Percentiles rank a stretch among this genome's conserved stretches.
Evolutionary conservation across 2,329 filamentous ascomycete genomes (phyloP).

Genomic region (Xylariaceae sp.): DNA sequence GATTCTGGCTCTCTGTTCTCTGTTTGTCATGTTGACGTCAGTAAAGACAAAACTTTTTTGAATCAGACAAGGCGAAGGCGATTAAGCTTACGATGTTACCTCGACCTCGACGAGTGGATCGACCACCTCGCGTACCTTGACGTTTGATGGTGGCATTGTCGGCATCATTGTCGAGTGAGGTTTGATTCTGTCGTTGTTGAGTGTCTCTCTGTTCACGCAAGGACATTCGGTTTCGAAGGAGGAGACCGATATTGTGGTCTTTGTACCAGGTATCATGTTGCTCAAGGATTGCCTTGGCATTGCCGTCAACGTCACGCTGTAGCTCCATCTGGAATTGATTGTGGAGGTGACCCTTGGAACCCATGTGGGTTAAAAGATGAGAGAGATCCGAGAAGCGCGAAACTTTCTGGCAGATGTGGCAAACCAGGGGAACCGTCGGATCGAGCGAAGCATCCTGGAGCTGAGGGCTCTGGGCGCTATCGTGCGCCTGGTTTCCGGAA

Average conservation of each 20-base stretch:
- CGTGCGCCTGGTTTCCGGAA: slow-evolving; percentile 8
- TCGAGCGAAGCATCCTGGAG: neutral
- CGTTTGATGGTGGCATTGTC: slow-evolving; percentile 24
- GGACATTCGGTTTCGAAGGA: slow-evolving; percentile 73
- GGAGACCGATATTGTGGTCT: slow-evolving; percentile 60
- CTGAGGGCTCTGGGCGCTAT: slow-evolving; percentile 2
- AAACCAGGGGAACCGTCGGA: slow-evolving; percentile 60
- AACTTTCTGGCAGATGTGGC: slow-evolving; percentile 74
- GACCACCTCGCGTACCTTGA: slow-evolving; percentile 15
- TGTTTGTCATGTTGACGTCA: neutral
- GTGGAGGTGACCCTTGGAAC: slow-evolving; percentile 86
- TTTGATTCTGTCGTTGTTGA: slow-evolving; percentile 27
- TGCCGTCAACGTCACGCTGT: slow-evolving; percentile 59
- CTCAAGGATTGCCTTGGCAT: slow-evolving; percentile 57
- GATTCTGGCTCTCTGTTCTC: neutral
- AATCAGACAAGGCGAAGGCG: neutral
- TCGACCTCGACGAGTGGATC: slow-evolving; percentile 18
- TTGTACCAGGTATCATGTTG: slow-evolving; percentile 76
- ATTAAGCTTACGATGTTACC: slow-evolving; percentile 20
- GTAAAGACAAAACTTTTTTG: neutral
- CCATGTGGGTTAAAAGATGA: slow-evolving; percentile 85
- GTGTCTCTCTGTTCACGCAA: slow-evolving; percentile 62
- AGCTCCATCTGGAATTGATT: slow-evolving; percentile 78
- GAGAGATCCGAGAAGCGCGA: slow-evolving; percentile 85
- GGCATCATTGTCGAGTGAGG: slow-evolving; percentile 20